Base-by-base conservation (phyloP, 495 filamentous ascomycete genomes). In the Aspergillus diversus region DNA sequence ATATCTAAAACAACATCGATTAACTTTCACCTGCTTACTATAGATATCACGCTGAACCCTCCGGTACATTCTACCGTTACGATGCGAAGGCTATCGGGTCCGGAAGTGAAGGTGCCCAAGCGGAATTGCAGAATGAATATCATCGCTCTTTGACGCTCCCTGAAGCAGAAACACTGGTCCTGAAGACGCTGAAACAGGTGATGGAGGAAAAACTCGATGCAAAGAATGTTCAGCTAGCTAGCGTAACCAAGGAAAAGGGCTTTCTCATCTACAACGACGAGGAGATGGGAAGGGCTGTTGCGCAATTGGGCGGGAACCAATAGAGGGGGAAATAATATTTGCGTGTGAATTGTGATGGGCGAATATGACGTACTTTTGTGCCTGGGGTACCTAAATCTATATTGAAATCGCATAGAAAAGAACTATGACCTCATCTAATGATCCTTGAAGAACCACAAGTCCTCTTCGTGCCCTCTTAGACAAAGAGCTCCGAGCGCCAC, bases 141-240 rank as follows among this genome's bases (percentile, higher is more conserved):
- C 95, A 99, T 81, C 97, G 94, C 83, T 97, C 94, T 50, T 84
- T 99, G 66, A 97, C 94, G 56, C 90, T 99, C 63, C 80, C 84
- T 52, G 95, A 99, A 75, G 95, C 95, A 21, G 95, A 99, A 79
- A 91, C 92, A 3, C 80, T 99, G 66, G 96, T 98, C 35, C 82
- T 99, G 67, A 97, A 97, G 87, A 99, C 95, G 42, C 77, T 99
- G 76, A 99, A 99, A 84, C 95, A 99, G 81, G 95, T 99, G 57
- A 99, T 99, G 95, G 95, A 99, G 81, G 95, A 99, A 87, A 99
- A 98, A 83, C 86, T 99, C 57, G 95, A 99, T 74, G 83, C 90
- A 47, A 98, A 98, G 85, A 99, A 98, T 72, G 96, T 99, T 67
- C 95, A 98, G 84, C 77, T 99, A 66, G 95, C 95, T 49, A 97